Evolutionary conservation across 2,329 filamentous ascomycete genomes (phyloP).

Genomic region (Nakataea oryzae): DNA sequence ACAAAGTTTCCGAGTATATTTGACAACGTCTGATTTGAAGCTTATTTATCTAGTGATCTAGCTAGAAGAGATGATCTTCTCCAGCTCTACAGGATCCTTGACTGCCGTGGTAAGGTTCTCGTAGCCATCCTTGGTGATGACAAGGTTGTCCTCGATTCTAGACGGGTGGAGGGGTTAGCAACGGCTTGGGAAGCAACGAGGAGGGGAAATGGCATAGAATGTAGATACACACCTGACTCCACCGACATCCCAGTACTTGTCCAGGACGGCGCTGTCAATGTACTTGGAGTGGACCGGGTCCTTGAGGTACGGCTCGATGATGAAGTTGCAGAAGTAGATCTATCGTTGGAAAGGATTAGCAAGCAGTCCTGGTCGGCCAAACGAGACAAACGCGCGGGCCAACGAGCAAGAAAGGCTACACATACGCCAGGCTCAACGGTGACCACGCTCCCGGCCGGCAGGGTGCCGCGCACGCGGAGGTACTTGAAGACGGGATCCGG

Average conservation of each 20-base stretch:
- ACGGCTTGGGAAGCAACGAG: not conserved
- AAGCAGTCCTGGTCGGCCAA: not conserved
- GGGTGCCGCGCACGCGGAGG: constrained; percentile 62
- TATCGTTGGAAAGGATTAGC: constrained; percentile 14
- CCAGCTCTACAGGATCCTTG: constrained; percentile 49
- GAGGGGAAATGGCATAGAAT: constrained; percentile 9
- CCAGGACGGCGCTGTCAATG: constrained; percentile 63
- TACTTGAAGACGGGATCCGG: constrained; percentile 79
- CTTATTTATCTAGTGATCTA: constrained; percentile 3
- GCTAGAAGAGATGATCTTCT: constrained; percentile 35
- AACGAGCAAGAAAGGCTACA: no score
- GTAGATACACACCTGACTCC: constrained; percentile 48
- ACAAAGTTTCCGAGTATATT: not conserved
- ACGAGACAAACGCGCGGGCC: not conserved
- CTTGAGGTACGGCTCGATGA: constrained; percentile 69
- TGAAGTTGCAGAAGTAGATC: constrained; percentile 88
- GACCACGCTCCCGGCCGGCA: constrained; percentile 74
- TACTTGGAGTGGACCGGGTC: constrained; percentile 63
- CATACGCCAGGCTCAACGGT: constrained; percentile 88
- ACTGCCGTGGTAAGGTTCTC: constrained; percentile 56
- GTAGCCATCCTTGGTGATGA: constrained; percentile 50
- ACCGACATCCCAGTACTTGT: constrained; percentile 74
- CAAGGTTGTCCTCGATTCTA: constrained; percentile 51
- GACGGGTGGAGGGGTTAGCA: not conserved
- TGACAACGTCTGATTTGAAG: no score